phyloP scores from a whole-genome alignment of 495 filamentous ascomycete genomes.

The Tuber magnatum region DNA sequence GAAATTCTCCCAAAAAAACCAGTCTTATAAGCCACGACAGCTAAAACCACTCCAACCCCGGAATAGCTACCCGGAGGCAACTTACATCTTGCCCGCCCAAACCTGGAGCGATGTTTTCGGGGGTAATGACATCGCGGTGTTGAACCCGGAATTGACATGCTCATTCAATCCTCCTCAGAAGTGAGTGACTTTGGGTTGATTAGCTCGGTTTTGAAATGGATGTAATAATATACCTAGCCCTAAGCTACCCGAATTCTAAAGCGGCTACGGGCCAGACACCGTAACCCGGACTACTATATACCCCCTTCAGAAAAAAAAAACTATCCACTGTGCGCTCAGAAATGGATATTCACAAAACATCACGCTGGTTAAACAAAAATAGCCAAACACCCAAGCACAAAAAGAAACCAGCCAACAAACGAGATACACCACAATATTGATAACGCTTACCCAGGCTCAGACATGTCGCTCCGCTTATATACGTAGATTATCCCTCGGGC shows the following conservation, averaged over 20 bases:
- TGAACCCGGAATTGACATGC: background rate
- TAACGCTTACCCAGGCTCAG: background rate
- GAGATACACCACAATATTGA: background rate
- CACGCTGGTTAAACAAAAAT: background rate
- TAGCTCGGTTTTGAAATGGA: background rate
- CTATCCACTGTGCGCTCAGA: background rate
- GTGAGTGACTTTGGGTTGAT: background rate
- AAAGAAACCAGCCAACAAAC: background rate
- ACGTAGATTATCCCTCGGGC: background rate
- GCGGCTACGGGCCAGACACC: background rate
- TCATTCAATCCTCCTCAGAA: background rate
- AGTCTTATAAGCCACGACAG: background rate
- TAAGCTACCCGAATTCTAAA: background rate
- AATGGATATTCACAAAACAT: background rate
- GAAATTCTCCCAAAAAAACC: background rate
- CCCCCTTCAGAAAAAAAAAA: background rate
- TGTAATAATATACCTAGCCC: background rate
- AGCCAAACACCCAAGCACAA: background rate
- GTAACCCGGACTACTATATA: background rate
- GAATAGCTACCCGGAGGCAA: background rate
- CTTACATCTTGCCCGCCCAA: background rate
- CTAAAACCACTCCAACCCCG: background rate
- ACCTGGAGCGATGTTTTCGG: background rate
- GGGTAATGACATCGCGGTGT: background rate
- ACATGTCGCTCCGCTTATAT: background rate